Evolutionary conservation across 345 rosid species (phyloP), one percentile per base, ranked within the genome.

Genomic region (Eucalyptus sp.): DNA sequence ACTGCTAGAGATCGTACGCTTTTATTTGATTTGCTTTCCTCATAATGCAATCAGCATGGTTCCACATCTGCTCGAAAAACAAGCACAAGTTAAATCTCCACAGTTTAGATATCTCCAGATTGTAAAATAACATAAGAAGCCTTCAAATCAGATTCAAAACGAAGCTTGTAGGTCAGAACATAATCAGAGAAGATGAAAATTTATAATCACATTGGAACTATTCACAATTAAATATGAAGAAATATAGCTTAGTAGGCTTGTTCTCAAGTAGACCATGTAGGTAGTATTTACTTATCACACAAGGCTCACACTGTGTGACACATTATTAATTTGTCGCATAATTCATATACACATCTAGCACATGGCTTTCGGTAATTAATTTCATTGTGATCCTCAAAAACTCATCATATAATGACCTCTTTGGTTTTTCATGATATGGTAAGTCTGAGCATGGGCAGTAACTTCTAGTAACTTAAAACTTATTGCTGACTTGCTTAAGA

Each of bases 1-100:
- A 48, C 41, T 44, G 51, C n/a, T 46, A 84, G 50, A 90, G 88
- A 20, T 89, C 98, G 13, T 94, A 96, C 99, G 92, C 91, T 91
- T 96, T 96, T 90, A 96, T 95, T 92, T 97, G 98, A 33, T 94
- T 95, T 15, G 95, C 90, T 91, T 98, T 98, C 94, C 90, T 95
- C 91, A 96, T 90, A 86, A 97, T 85, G 90, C 99, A 98, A 90
- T 50, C 56, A 15, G 93, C 98, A 90, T 98, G 99, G 92, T 96
- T 93, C 99, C 99, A 98, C 98, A 94, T 95, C 99, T 97, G 92
- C 88, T 76, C 41, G 43, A 90, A 16, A 89, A 87, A 86, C 87
- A 5, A 84, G 90, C 29, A 43, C 37, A 58, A 44, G 90, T 44
- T 13, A 89, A 58, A 76, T 87, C 43, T 13, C 56, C 51, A 43